A percentile compares a stretch with the other conserved stretches of the same genome.
Evolutionary conservation across 768 basidiomycete species (phyloP).

Genomic region (Leccinellum albellum): DNA sequence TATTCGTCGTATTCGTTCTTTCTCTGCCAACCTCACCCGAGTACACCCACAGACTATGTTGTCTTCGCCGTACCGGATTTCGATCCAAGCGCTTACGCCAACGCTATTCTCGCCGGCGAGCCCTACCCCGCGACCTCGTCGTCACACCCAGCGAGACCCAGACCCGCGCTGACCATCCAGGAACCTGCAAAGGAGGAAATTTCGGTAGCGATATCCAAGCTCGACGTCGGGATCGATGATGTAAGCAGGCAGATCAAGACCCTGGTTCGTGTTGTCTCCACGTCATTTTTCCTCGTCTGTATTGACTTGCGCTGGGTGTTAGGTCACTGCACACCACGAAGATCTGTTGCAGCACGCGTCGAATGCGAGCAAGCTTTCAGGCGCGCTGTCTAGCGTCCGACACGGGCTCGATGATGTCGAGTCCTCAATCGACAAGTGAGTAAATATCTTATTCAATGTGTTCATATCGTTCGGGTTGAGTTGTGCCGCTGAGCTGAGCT

Average conservation of each 20-base stretch:
- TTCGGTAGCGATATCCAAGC: slow-evolving; percentile 81
- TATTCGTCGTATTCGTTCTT: slow-evolving; percentile 3
- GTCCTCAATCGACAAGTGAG: slow-evolving; percentile 71
- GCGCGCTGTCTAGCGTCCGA: slow-evolving; percentile 63
- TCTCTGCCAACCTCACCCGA: background rate
- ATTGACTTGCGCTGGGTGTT: background rate
- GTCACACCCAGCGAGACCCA: slow-evolving; percentile 17
- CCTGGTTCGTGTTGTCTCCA: slow-evolving; percentile 49
- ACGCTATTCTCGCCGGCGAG: slow-evolving; percentile 83
- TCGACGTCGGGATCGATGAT: slow-evolving; percentile 87
- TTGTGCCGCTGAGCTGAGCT: background rate
- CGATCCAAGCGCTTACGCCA: slow-evolving; percentile 87
- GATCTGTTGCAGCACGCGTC: slow-evolving; percentile 80
- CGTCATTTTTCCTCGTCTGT: background rate
- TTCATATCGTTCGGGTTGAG: background rate
- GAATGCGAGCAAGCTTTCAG: slow-evolving; percentile 64
- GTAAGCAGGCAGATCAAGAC: slow-evolving; percentile 85
- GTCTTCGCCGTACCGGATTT: slow-evolving; percentile 74
- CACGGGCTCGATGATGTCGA: slow-evolving; percentile 73
- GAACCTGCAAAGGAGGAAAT: slow-evolving; percentile 81
- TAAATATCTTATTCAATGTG: no score
- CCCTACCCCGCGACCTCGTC: slow-evolving; percentile 53
- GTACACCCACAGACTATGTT: slow-evolving; percentile 54
- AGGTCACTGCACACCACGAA: slow-evolving; percentile 85
- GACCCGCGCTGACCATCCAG: slow-evolving; percentile 29